These are phyloP conservation scores for Chalciporus piperatoides DNA, from an alignment of 1,284 basidiomycete species.

Conservation along the genomic window DNA sequence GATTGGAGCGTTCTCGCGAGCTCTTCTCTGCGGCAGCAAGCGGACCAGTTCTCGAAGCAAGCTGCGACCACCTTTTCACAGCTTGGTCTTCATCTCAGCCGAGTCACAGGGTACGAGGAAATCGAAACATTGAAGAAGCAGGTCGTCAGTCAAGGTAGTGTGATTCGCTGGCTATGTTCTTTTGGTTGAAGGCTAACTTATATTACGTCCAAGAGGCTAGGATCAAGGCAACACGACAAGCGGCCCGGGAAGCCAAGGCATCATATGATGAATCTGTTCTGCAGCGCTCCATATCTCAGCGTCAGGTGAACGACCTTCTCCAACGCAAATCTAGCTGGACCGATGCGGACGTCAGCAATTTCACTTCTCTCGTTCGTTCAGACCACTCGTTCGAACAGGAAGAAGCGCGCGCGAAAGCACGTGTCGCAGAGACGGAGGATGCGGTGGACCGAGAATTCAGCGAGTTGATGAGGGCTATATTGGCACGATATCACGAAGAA, in stretches of 20 bases:
- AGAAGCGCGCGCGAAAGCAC: conserved; percentile 65
- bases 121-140: conserved; percentile 79
- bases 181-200: conserved; percentile 9
- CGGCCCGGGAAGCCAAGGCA: conserved; percentile 65
- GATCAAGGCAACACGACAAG: conserved; percentile 57
- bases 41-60: conserved; percentile 54
- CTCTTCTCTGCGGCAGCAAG: conserved; percentile 45
- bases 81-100: conserved; percentile 77
- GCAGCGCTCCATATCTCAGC: conserved; percentile 75
- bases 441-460: conserved; percentile 83
- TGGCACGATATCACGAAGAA: conserved; percentile 92
- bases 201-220: conserved; percentile 49
- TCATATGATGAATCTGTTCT: conserved; percentile 73
- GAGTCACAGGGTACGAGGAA: conserved; percentile 85
- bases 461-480: conserved; percentile 80
- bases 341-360: conserved; percentile 77
- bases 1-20: conserved; percentile 51
- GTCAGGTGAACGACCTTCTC: conserved; percentile 86
- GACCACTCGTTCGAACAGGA: conserved; percentile 83
- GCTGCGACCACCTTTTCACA: conserved; percentile 62
- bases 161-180: conserved; percentile 1
- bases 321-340: conserved; percentile 87
- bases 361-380: conserved; percentile 81
- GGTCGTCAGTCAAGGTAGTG: conserved; percentile 79
- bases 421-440: conserved; percentile 65